Base-by-base conservation (phyloP, 306 rosid genomes). In the Dicorynia guianensis region DNA sequence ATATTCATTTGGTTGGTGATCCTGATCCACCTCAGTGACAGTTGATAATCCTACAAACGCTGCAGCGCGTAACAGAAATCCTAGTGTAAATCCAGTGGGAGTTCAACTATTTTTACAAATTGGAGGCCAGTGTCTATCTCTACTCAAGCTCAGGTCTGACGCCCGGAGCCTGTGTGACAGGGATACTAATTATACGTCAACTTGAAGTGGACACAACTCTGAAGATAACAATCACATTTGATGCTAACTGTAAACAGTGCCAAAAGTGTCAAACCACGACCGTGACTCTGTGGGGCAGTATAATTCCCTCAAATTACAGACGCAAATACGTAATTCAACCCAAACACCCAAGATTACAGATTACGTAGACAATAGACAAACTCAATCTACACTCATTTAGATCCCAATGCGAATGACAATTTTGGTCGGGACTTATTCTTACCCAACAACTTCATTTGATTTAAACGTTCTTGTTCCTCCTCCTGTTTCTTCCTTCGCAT, bases 371-470 rank as follows among this genome's bases (percentile, higher is more conserved):
- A 38, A 11, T 30, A 36, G 30, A 25, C 30, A 25, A 25, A 25
- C 30, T 76, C 57, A 46, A 61, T 36, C 52, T 44, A 33, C 19
- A 40, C 36, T 89, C 82, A 96, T 81, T 96, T 96, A 10, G 99
- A 90, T 74, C 99, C 98, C 17, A 96, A 56, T 64, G 96, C 98
- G 83, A 96, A 93, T n/a, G 99, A 96, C 81, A 96, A 72, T 69
- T 96, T 96, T 19, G 99, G 99, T 30, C 98, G 89, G 25, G 98
- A 81, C 67, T 92, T 96, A 94, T 96, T 93, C 82, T 93, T 93
- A 54, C 99, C 99, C 89, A 96, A 79, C 60, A 96, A 81, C 83
- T 93, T 96, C 72, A 89, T 89, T 83, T 96, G 99, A 84, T 92
- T 96, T 47, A 40, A 5, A 48, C 93, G 88, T 57, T 89, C 93